Conservation (phyloP, 352 stramenopile genomes). For the Phytophthora podocarpi region DNA sequence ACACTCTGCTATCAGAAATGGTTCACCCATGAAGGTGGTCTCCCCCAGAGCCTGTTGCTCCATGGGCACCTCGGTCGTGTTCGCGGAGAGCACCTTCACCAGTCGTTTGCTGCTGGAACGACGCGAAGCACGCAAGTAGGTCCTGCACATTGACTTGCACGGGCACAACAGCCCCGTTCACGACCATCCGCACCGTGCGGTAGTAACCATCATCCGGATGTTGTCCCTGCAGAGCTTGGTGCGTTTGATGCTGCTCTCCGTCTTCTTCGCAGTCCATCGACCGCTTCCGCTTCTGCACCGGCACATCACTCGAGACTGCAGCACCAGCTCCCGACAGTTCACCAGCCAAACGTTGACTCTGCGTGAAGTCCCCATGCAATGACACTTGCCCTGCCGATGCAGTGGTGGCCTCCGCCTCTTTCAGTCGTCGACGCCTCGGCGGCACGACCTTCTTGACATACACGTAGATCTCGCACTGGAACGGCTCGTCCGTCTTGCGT, state of each 20-base stretch:
- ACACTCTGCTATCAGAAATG: not conserved
- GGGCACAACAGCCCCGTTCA: slow-evolving; percentile 71
- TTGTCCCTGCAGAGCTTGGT: slow-evolving; percentile 16
- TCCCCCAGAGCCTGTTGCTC: not conserved
- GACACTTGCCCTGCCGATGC: not conserved
- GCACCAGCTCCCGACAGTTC: slow-evolving; percentile 5
- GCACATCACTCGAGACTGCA: not conserved
- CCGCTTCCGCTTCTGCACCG: slow-evolving; percentile 29
- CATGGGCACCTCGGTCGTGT: not conserved
- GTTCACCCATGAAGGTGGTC: slow-evolving; percentile 1
- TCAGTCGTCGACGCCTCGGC: slow-evolving; percentile 19
- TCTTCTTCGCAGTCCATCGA: slow-evolving; percentile 17
- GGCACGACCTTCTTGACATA: slow-evolving; percentile 70
- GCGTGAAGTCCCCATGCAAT: slow-evolving; percentile 12
- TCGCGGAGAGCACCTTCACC: slow-evolving; percentile 7
- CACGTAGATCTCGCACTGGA: slow-evolving; percentile 76
- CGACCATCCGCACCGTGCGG: slow-evolving; percentile 68
- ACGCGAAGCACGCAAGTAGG: slow-evolving; percentile 50
- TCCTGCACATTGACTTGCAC: slow-evolving; percentile 78
- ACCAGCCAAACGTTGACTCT: slow-evolving; percentile 14
- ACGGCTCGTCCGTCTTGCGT: slow-evolving; percentile 56
- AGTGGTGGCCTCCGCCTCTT: slow-evolving; percentile 6
- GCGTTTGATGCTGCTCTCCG: slow-evolving; percentile 16
- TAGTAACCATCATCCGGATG: slow-evolving; percentile 41
- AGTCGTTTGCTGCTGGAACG: slow-evolving; percentile 27